phyloP scores from a whole-genome alignment of 306 rosid genomes.

The Oxytropis ochrocephala region DNA sequence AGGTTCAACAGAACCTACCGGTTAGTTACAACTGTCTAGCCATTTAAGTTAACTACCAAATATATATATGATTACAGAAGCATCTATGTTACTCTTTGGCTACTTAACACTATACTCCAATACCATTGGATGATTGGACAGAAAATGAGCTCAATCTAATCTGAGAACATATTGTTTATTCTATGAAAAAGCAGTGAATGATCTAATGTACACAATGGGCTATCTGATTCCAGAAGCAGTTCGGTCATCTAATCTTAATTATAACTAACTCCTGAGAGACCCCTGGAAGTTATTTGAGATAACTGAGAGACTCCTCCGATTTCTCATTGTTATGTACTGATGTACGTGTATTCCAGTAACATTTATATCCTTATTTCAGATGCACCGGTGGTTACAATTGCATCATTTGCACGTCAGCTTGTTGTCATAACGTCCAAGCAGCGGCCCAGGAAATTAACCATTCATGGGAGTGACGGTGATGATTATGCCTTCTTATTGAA shows the following conservation, averaged over 20 bases:
- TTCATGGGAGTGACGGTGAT: constrained; percentile 91
- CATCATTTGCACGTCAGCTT: constrained; percentile 87
- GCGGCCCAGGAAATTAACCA: constrained; percentile 89
- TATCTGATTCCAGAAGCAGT: not conserved
- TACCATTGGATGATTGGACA: not conserved
- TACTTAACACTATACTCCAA: not conserved
- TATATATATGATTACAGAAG: not conserved
- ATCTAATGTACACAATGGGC: not conserved
- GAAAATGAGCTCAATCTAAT: not conserved
- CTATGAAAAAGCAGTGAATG: not conserved
- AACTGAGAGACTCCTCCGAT: not conserved
- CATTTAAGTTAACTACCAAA: not conserved
- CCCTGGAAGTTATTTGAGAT: not conserved
- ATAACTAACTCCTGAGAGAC: not conserved
- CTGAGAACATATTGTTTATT: not conserved
- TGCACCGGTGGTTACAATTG: constrained; percentile 78
- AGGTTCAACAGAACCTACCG: not conserved
- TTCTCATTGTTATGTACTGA: not conserved
- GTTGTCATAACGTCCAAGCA: constrained; percentile 96
- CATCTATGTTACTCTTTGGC: not conserved
- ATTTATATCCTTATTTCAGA: constrained; percentile 39
- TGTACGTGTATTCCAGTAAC: not conserved
- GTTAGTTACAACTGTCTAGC: not conserved
- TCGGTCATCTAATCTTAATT: not conserved
- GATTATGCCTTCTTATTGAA: constrained; percentile 94